These are phyloP conservation scores for Trichoderma asperellum DNA, from an alignment of 2,329 filamentous ascomycete species.

Conservation along the genomic window DNA sequence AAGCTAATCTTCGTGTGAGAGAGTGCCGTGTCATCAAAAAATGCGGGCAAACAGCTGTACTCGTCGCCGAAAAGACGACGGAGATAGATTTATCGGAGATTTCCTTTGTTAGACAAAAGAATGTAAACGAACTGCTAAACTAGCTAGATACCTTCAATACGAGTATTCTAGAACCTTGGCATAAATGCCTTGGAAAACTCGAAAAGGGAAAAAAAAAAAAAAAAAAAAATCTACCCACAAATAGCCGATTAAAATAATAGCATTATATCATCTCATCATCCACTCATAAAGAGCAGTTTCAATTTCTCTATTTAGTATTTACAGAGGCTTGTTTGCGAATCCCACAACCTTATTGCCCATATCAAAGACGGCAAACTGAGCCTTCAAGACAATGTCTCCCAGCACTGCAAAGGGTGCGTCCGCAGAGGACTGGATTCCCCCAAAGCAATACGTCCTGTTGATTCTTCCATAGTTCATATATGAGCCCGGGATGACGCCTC, in stretches of 20 bases:
- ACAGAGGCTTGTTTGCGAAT: conserved; percentile 45
- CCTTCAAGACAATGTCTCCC: conserved; percentile 49
- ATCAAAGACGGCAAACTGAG: conserved; percentile 51
- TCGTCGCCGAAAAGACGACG: not conserved
- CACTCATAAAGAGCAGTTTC: not conserved
- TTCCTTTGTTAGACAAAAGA: not conserved
- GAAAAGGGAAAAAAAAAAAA: not conserved
- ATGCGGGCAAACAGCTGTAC: not conserved
- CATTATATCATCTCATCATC: not conserved
- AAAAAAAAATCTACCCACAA: no score
- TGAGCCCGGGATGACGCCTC: conserved; percentile 42
- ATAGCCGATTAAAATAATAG: not conserved
- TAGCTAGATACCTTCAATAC: not conserved
- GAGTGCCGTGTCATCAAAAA: not conserved
- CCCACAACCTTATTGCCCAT: conserved; percentile 40
- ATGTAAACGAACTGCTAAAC: not conserved
- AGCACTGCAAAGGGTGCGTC: conserved; percentile 46
- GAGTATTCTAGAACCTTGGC: not conserved
- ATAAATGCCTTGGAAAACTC: not conserved
- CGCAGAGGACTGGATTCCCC: conserved; percentile 45
- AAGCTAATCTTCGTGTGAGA: not conserved
- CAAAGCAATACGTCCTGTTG: conserved; percentile 40
- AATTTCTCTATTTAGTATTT: not conserved
- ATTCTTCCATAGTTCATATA: conserved; percentile 46
- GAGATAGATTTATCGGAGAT: conserved; percentile 9